A percentile compares a stretch with the other conserved stretches of the same genome.
These are phyloP conservation scores for Saccharomyces hybrid DNA, from an alignment of 1,139 yeast genomes.

Conservation along the genomic window DNA sequence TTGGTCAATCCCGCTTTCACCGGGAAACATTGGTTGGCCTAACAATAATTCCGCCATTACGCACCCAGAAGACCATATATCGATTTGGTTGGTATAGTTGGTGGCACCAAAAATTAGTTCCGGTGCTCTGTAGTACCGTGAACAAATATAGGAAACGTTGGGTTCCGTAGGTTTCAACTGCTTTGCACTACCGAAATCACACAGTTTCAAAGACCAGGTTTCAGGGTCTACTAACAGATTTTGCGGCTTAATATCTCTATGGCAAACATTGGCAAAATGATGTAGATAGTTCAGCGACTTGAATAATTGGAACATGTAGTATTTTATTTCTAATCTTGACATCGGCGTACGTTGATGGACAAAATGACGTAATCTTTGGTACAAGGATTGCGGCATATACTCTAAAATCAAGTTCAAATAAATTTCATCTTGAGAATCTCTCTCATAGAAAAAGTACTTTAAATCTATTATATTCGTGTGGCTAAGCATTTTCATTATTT, in stretches of 20 bases:
- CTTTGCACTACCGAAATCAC: constrained; percentile 98
- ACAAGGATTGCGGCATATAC: constrained; percentile 88
- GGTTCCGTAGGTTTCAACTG: constrained; percentile 84
- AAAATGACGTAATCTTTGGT: constrained; percentile 82
- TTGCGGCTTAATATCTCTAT: constrained; percentile 95
- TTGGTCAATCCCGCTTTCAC: constrained; percentile 96
- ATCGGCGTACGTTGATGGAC: constrained; percentile 62
- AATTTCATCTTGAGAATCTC: constrained; percentile 43
- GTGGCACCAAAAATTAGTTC: constrained; percentile 88
- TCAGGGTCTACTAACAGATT: constrained; percentile 82
- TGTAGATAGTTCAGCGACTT: constrained; percentile 90
- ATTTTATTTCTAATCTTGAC: constrained; percentile 86
- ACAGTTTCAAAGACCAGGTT: constrained; percentile 74
- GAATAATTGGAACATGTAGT: constrained; percentile 85
- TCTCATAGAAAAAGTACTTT: constrained; percentile 81
- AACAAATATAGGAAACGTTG: constrained; percentile 91
- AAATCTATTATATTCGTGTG: constrained; percentile 86
- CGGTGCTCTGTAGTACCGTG: constrained; percentile 93
- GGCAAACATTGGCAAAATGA: constrained; percentile 77
- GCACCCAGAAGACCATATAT: constrained; percentile 97
- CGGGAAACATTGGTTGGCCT: constrained; percentile 96
- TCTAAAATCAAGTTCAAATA: constrained; percentile 85
- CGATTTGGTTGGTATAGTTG: constrained; percentile 92
- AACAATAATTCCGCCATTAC: constrained; percentile 93
- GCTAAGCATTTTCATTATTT: constrained; percentile 78